Conservation (phyloP, 352 stramenopile genomes). For the Pythium utonaiense region DNA sequence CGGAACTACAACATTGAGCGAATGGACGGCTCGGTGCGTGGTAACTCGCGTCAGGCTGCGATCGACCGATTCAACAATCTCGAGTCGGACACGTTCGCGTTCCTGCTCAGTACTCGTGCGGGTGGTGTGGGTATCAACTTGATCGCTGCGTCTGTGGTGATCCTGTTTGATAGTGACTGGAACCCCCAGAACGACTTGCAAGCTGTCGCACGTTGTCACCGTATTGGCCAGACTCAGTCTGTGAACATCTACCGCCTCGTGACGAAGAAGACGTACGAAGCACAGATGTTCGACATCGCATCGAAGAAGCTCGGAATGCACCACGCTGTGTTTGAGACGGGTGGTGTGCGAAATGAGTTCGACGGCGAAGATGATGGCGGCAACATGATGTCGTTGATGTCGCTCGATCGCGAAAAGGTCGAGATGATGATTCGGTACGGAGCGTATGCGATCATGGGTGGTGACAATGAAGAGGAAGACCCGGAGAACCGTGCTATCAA, state of each 20-base stretch:
- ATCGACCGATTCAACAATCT: constrained; percentile 98
- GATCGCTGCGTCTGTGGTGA: constrained; percentile 84
- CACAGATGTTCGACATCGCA: constrained; percentile 99
- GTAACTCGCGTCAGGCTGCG: constrained; percentile 96
- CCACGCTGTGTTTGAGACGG: constrained; percentile 97
- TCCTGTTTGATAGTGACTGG: constrained; percentile 96
- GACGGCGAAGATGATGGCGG: constrained; percentile 92
- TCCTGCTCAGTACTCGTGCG: constrained; percentile 94
- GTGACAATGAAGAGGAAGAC: constrained; percentile 93
- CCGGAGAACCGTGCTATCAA: constrained; percentile 87
- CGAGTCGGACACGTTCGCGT: constrained; percentile 94
- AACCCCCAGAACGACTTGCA: constrained; percentile 99
- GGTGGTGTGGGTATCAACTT: constrained; percentile 98
- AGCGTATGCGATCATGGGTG: constrained; percentile 95
- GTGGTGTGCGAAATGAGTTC: constrained; percentile 90
- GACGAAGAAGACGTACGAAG: constrained; percentile 98
- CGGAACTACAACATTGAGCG: constrained; percentile 90
- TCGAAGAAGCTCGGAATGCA: constrained; percentile 99
- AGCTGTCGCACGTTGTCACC: constrained; percentile 97
- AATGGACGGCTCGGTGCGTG: constrained; percentile 95
- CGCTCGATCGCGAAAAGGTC: constrained; percentile 96
- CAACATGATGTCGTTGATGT: constrained; percentile 91
- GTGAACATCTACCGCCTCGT: constrained; percentile 99
- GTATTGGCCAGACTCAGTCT: constrained; percentile 99
- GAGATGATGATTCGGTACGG: constrained; percentile 97